Conservation (phyloP, 148 eudicot genomes). For the Rhododendron ferrugineum region DNA sequence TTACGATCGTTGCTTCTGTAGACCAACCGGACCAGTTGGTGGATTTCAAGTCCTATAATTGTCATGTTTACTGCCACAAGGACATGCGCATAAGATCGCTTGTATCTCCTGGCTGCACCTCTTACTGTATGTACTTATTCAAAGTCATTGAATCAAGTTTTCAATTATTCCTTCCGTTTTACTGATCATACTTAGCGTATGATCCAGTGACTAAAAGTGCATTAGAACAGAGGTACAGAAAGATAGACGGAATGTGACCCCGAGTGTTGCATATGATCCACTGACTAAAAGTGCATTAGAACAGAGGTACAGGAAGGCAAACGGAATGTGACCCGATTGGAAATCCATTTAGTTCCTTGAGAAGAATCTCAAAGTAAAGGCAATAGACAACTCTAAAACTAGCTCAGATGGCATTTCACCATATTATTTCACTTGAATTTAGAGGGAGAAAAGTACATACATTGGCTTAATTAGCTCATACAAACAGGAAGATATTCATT, state of each 20-base stretch:
- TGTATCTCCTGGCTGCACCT: not conserved
- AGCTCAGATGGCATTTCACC: not conserved
- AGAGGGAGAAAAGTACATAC: not conserved
- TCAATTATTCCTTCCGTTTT: not conserved
- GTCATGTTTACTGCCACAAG: not conserved
- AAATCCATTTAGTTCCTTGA: not conserved
- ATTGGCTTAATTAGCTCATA: not conserved
- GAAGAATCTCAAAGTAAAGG: not conserved
- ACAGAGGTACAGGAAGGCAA: not conserved
- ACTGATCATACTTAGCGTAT: not conserved
- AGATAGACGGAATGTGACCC: not conserved
- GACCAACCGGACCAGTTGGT: not conserved
- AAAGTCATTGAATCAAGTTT: not conserved
- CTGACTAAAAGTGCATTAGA: not conserved
- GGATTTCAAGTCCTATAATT: not conserved
- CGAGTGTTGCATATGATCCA: not conserved
- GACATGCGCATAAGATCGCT: not conserved
- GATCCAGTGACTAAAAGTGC: not conserved
- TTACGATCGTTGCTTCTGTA: not conserved
- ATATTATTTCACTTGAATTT: not conserved
- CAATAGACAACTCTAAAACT: not conserved
- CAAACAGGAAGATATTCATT: not conserved
- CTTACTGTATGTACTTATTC: not conserved
- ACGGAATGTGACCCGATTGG: not conserved
- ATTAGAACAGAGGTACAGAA: not conserved